Conservation (phyloP, 2,329 filamentous ascomycete species). For the Conoideocrella luteorostrata region DNA sequence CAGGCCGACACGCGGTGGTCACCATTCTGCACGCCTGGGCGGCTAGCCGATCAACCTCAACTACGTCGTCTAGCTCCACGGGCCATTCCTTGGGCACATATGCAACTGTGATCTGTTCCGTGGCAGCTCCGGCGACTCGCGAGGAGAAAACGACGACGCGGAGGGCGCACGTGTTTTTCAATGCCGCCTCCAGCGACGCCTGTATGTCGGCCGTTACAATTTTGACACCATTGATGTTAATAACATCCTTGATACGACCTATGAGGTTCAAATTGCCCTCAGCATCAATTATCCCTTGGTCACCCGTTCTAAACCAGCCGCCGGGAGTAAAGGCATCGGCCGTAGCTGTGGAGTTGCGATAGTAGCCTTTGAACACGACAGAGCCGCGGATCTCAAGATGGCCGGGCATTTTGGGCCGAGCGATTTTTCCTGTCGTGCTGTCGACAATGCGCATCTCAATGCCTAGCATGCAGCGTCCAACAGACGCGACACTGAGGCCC, state of each 20-base stretch:
- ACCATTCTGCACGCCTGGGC: too few relatives aligned
- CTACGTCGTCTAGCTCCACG: neutral
- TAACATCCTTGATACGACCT: conserved; percentile 34
- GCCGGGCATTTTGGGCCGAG: too few relatives aligned
- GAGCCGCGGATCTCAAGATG: too few relatives aligned
- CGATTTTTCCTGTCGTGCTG: too few relatives aligned
- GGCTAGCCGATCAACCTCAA: too few relatives aligned
- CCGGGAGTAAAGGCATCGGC: conserved; percentile 46
- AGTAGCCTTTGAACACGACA: conserved; percentile 59
- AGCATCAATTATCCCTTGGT: conserved; percentile 27
- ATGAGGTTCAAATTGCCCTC: conserved; percentile 27
- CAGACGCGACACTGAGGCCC: too few relatives aligned
- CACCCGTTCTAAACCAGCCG: conserved; percentile 37
- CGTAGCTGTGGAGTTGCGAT: conserved; percentile 52
- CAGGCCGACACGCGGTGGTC: too few relatives aligned
- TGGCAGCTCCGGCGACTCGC: conserved; percentile 13
- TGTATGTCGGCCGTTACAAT: conserved; percentile 32
- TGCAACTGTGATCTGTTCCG: conserved; percentile 33
- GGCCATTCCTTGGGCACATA: conserved; percentile 19
- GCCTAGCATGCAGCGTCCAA: too few relatives aligned
- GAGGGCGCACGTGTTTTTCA: too few relatives aligned
- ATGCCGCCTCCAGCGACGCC: conserved; percentile 27
- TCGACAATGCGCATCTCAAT: too few relatives aligned
- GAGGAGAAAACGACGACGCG: conserved; percentile 32
- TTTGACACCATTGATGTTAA: conserved; percentile 44